phyloP scores from a whole-genome alignment of 225 moss, liverwort and hornwort species.

The Physcomitrellopsis africana region DNA sequence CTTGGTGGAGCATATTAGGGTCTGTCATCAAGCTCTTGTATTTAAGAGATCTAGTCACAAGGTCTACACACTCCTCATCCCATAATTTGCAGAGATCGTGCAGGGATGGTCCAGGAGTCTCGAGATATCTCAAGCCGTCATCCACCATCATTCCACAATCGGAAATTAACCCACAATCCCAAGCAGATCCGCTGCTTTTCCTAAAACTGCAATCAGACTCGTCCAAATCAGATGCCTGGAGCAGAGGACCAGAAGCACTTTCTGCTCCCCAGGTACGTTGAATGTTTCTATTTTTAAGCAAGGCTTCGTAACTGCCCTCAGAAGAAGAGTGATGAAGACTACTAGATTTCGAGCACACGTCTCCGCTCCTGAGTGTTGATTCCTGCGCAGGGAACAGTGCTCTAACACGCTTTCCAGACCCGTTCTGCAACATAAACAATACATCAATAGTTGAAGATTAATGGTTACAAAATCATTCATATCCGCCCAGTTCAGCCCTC shows the following conservation, averaged over 20 bases:
- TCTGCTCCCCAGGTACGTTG: conserved; percentile 49
- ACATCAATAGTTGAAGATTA: neutral
- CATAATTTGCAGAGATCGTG: conserved; percentile 59
- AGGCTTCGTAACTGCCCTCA: conserved; percentile 39
- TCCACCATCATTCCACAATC: conserved; percentile 29
- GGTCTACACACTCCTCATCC: conserved; percentile 57
- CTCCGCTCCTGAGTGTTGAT: conserved; percentile 16
- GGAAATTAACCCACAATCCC: conserved; percentile 48
- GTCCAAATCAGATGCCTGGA: conserved; percentile 22
- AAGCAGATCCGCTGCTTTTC: conserved; percentile 44
- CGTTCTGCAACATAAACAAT: conserved; percentile 24
- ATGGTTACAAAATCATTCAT: neutral
- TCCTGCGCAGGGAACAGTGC: conserved; percentile 39
- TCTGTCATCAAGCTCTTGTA: conserved; percentile 59
- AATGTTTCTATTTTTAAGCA: conserved; percentile 48
- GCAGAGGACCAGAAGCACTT: conserved; percentile 45
- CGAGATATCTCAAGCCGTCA: conserved; percentile 25
- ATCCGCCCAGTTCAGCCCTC: neutral
- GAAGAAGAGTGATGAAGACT: conserved; percentile 31
- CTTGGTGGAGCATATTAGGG: conserved; percentile 42
- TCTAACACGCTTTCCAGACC: conserved; percentile 33
- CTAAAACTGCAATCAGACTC: conserved; percentile 50
- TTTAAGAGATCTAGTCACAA: conserved; percentile 59
- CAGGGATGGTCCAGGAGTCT: conserved; percentile 40
- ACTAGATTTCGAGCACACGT: conserved; percentile 32